phyloP scores from a whole-genome alignment of 345 rosid species.

The Pistacia integerrima region DNA sequence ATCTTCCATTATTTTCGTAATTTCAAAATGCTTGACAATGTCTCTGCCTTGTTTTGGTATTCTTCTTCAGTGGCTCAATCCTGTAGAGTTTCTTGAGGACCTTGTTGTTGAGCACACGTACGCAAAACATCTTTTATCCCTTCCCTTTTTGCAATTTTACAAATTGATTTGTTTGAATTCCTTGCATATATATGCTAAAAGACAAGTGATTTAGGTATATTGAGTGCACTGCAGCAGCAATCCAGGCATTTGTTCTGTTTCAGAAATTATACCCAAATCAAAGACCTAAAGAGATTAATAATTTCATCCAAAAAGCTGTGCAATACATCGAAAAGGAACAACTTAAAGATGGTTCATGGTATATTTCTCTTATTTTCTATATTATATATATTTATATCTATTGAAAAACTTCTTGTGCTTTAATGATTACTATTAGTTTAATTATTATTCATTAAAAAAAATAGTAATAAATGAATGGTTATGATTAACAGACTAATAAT shows the following conservation, averaged over 20 bases:
- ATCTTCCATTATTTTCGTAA: too few species aligned
- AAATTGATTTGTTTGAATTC: neutral
- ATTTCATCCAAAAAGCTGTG: constrained; percentile 40
- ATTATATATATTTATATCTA: constrained; percentile 29
- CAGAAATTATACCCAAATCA: constrained; percentile 41
- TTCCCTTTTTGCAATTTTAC: neutral
- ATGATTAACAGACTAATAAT: too few species aligned
- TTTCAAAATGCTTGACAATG: too few species aligned
- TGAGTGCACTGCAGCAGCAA: constrained; percentile 57
- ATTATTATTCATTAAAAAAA: too few species aligned
- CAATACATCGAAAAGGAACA: constrained; percentile 40
- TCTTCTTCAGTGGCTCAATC: constrained; percentile 44
- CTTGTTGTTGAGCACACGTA: constrained; percentile 38
- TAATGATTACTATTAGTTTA: too few species aligned
- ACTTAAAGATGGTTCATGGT: constrained; percentile 59
- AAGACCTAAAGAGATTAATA: constrained; percentile 40
- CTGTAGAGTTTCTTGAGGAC: constrained; percentile 47
- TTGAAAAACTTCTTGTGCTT: too few species aligned
- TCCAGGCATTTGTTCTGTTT: constrained; percentile 47
- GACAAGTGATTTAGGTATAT: constrained; percentile 19
- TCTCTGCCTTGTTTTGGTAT: neutral
- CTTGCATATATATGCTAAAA: neutral
- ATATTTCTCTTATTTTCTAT: constrained; percentile 48
- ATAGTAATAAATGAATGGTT: too few species aligned
- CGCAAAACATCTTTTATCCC: constrained; percentile 1